A percentile compares a stretch with the other conserved stretches of the same genome.
These are phyloP conservation scores for Whalleya microplaca DNA, from an alignment of 2,329 filamentous ascomycete species.

Conservation along the genomic window DNA sequence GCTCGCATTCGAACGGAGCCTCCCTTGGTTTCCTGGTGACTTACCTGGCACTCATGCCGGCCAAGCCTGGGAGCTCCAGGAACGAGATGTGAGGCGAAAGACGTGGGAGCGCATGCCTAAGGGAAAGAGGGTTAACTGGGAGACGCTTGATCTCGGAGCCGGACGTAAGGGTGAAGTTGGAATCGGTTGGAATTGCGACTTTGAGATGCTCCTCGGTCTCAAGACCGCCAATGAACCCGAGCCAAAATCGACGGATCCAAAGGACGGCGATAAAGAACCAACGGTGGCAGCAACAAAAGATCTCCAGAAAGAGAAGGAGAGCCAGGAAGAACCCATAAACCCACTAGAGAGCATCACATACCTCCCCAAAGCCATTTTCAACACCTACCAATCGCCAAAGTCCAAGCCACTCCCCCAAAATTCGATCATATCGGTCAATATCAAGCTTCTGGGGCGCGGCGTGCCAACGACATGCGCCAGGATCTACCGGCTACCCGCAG, in stretches of 20 bases:
- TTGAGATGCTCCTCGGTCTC: conserved; percentile 66
- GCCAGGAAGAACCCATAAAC: conserved; percentile 3
- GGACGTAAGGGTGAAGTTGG: conserved; percentile 82
- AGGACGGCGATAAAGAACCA: conserved; percentile 19
- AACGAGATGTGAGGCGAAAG: conserved; percentile 61
- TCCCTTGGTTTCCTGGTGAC: conserved; percentile 86
- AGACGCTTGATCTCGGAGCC: conserved; percentile 72
- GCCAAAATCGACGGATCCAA: conserved; percentile 20
- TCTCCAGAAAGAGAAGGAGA: conserved; percentile 7
- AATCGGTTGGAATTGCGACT: conserved; percentile 81
- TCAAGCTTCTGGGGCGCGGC: conserved; percentile 72
- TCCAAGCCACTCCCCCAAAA: conserved; percentile 38
- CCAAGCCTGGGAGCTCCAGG: conserved; percentile 72
- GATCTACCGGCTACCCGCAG: conserved; percentile 79
- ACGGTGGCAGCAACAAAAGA: not conserved
- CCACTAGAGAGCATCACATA: conserved; percentile 40
- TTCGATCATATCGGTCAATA: conserved; percentile 62
- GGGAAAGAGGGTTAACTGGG: conserved; percentile 78
- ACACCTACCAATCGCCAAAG: conserved; percentile 35
- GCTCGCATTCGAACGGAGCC: conserved; percentile 76
- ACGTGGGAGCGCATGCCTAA: conserved; percentile 80
- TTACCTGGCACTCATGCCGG: conserved; percentile 80
- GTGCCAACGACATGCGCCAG: conserved; percentile 73
- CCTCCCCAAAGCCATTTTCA: conserved; percentile 43
- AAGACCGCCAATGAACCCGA: conserved; percentile 19